Evolutionary conservation across 768 basidiomycete genomes (phyloP), one percentile per base, ranked within the genome.

Genomic region (Naganishia onofrii): DNA sequence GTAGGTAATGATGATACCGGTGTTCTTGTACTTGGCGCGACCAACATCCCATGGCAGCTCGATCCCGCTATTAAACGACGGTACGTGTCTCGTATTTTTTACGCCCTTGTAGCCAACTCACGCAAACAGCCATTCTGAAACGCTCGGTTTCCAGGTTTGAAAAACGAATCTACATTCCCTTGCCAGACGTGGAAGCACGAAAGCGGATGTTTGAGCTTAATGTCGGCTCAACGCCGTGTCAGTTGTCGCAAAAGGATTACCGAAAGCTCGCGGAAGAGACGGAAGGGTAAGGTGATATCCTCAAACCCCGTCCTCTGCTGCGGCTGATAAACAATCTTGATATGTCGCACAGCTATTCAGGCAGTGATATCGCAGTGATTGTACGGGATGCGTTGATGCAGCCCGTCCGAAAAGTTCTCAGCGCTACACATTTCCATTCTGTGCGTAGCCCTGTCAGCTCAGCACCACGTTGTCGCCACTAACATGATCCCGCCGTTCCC

Each of bases 311-410:
- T 51, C 3, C 26, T 6, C 19, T 13, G 32, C 1, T 23, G 32
- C 23, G 23, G 21, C 54, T 68, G 23, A 42, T 5, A 2, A 28
- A 5, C 31, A 63, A 17, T n/a, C 26, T 2, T 51, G 21, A n/a
- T 3, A 12, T 51, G 4, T 3, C n/a, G 21, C 26, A 12, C 73
- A 88, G 88, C 0, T 96, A 91, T 80, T 92, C 93, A 34, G 95
- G 95, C 9, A 93, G 92, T 9, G 95, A 98, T 82, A 93, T 99
- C 64, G 88, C 94, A 1, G 90, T 94, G 73, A 85, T 95, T 64
- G 95, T 97, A 29, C 89, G 93, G 68, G 95, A 98, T 77, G 94
- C 95, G 0, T 85, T 99, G 72, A 99, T 98, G 95, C 94, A 98
- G 78, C 95, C 95, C 0, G 91, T 99, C 17, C 88, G 95, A 66